Conservation (phyloP, 1,284 basidiomycete species). For the Ustilago curta region DNA sequence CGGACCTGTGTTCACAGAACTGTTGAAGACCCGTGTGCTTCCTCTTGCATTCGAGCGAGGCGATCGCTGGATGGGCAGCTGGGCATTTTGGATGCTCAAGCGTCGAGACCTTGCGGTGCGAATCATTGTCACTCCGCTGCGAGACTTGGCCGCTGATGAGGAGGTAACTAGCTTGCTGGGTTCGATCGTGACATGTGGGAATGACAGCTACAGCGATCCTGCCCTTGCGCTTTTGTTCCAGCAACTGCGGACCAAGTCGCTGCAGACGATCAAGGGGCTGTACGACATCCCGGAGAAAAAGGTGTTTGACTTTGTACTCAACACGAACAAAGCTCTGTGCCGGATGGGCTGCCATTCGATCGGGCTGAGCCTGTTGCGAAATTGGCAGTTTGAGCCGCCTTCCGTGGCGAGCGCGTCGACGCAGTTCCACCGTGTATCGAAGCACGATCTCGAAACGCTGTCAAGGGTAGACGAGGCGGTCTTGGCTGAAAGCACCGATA, state of each 20-base stretch:
- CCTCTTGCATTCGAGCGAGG: slow-evolving; percentile 86
- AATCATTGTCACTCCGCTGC: slow-evolving; percentile 74
- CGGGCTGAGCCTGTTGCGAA: slow-evolving; percentile 84
- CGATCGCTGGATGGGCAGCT: slow-evolving; percentile 94
- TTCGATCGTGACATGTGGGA: slow-evolving; percentile 74
- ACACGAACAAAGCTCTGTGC: slow-evolving; percentile 89
- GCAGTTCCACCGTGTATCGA: slow-evolving; percentile 36
- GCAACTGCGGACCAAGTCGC: slow-evolving; percentile 86
- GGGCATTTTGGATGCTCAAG: slow-evolving; percentile 92
- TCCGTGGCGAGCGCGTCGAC: slow-evolving; percentile 66
- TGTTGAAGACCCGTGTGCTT: slow-evolving; percentile 81
- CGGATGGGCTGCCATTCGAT: slow-evolving; percentile 94
- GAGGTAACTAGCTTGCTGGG: slow-evolving; percentile 26
- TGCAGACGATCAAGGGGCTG: slow-evolving; percentile 90
- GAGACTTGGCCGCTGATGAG: slow-evolving; percentile 36
- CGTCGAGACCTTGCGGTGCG: slow-evolving; percentile 86
- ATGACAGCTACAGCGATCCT: slow-evolving; percentile 90
- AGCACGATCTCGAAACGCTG: slow-evolving; percentile 41
- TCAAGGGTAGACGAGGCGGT: slow-evolving; percentile 36
- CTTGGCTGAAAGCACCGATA: slow-evolving; percentile 20
- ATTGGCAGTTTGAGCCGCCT: slow-evolving; percentile 90
- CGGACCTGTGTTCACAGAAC: slow-evolving; percentile 79
- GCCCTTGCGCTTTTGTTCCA: slow-evolving; percentile 88
- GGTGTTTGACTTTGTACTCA: slow-evolving; percentile 92
- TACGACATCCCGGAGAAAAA: slow-evolving; percentile 85